Percentiles rank a stretch among this genome's conserved stretches.
Conservation (phyloP, 805 yeast species). For the Starmera pachycereana region DNA sequence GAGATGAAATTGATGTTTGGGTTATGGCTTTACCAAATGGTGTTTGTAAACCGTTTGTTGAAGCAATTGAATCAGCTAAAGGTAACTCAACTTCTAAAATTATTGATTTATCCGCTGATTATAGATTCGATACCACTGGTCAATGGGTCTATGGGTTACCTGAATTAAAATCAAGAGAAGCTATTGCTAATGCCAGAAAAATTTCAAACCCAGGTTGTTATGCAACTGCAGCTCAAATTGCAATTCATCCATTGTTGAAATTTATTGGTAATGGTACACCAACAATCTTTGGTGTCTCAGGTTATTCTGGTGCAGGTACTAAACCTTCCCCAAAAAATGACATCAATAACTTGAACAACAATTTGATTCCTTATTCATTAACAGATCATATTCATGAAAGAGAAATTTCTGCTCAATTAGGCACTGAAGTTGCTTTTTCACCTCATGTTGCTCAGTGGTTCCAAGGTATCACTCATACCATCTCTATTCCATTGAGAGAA, state of each 20-base stretch:
- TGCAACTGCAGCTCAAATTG: constrained; percentile 96
- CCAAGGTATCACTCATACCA: constrained; percentile 94
- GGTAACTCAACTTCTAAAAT: constrained; percentile 61
- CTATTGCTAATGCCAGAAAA: constrained; percentile 61
- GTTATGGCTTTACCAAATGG: constrained; percentile 99
- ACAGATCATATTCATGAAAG: constrained; percentile 97
- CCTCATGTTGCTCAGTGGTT: constrained; percentile 99
- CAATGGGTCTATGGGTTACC: constrained; percentile 96
- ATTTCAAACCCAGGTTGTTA: constrained; percentile 98
- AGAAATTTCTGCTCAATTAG: constrained; percentile 78
- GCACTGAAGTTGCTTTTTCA: constrained; percentile 72
- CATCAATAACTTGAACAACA: constrained; percentile 58
- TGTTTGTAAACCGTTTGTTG: constrained; percentile 83
- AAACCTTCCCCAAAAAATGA: constrained; percentile 97
- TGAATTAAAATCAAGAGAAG: constrained; percentile 64
- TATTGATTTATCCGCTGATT: constrained; percentile 91
- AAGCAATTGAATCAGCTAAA: constrained; percentile 61
- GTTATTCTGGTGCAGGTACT: constrained; percentile 99
- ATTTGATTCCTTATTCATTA: constrained; percentile 87
- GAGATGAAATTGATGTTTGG: constrained; percentile 86
- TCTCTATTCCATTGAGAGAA: constrained; percentile 75
- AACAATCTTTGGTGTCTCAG: constrained; percentile 88
- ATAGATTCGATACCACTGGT: constrained; percentile 80
- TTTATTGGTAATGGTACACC: constrained; percentile 59
- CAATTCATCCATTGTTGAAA: constrained; percentile 77